These are phyloP conservation scores for Tephrocybe sp. DNA, from an alignment of 768 basidiomycete genomes.

Conservation along the genomic window DNA sequence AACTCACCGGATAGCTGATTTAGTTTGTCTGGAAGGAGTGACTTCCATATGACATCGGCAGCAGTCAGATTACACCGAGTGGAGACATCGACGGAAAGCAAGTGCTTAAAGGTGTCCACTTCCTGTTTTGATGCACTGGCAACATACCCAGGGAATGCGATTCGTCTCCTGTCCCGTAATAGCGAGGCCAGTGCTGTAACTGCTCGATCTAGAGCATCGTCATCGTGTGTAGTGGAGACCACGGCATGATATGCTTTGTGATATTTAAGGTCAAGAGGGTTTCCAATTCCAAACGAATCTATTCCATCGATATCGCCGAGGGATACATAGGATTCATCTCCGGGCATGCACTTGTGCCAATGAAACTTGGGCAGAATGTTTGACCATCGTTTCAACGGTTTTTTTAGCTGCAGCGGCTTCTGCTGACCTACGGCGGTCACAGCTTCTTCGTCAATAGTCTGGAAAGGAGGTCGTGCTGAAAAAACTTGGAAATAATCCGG, in stretches of 20 bases:
- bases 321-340: too few relatives aligned
- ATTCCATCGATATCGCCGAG: neutral
- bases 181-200: neutral
- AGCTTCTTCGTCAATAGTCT: too few relatives aligned
- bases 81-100: neutral
- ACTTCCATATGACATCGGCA: neutral
- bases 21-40: too few relatives aligned
- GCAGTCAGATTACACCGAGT: conserved; percentile 3
- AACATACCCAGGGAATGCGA: neutral
- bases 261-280: neutral
- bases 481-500: too few relatives aligned
- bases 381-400: too few relatives aligned
- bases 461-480: too few relatives aligned
- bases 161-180: neutral
- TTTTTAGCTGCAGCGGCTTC: too few relatives aligned
- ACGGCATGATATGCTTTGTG: neutral
- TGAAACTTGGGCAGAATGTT: too few relatives aligned
- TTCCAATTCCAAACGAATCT: neutral
- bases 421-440: too few relatives aligned
- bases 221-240: neutral
- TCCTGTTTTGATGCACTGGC: neutral
- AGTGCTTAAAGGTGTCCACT: neutral
- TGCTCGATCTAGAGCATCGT: neutral
- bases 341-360: too few relatives aligned
- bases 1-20: too few relatives aligned